phyloP scores from a whole-genome alignment of 768 basidiomycete genomes.

The Leccinellum luteum region DNA sequence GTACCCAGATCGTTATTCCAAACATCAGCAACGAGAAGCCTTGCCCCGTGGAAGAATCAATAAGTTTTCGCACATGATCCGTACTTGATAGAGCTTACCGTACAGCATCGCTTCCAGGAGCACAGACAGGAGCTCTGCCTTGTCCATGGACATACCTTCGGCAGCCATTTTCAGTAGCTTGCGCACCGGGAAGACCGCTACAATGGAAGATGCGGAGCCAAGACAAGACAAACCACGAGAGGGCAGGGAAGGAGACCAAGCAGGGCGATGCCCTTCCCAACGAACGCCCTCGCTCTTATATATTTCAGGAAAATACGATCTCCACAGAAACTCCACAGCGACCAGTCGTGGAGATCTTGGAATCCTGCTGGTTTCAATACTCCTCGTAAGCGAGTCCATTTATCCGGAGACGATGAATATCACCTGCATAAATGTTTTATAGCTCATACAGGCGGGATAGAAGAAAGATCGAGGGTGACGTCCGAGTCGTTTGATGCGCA shows the following conservation, averaged over 20 bases:
- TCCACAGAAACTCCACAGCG: background rate
- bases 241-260: background rate
- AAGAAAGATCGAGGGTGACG: background rate
- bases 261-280: background rate
- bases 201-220: background rate
- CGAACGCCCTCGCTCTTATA: background rate
- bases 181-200: background rate
- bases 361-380: background rate
- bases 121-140: background rate
- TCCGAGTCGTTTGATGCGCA: background rate
- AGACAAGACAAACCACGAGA: background rate
- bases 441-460: background rate
- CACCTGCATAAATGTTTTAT: background rate
- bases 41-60: conserved; percentile 6
- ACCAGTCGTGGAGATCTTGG: background rate
- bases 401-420: background rate
- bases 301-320: background rate
- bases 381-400: background rate
- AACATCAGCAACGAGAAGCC: conserved; percentile 39
- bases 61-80: background rate
- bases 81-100: conserved; percentile 6
- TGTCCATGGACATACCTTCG: background rate
- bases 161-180: background rate
- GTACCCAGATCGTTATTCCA: conserved; percentile 26
- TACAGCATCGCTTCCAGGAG: conserved; percentile 20